Evolutionary conservation across 73 alveolate genomes (phyloP), one percentile per base, ranked within the genome.

Genomic region (Tetrahymena borealis): DNA sequence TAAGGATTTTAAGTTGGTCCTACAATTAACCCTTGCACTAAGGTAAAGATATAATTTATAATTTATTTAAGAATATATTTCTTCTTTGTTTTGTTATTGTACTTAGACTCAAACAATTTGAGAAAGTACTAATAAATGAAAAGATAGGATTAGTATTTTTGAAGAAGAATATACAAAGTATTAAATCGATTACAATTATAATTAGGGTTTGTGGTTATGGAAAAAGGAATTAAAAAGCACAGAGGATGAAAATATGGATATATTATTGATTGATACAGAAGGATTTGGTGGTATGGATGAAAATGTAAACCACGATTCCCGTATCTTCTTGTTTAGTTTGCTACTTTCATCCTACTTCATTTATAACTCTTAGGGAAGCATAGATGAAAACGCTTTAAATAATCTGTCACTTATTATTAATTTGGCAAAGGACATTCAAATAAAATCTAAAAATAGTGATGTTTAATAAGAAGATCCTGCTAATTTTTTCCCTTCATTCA

Each of bases 201-300:
- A 15, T 32, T 35, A 92, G 93, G 95, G 95, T 39, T 40, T 93
- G 4, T 93, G 95, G 95, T 39, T 93, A 10, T 93, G 95, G 95
- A 93, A 90, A 79, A 37, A 93, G 91, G 91, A 60, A 15, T 38
- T 93, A 11, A 18, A 93, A 39, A 97, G 97, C 32, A 96, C 97
- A 31, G 99, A 98, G 78, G 99, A 97, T 24, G 97, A 97, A 78
- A 95, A 97, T 32, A 91, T 96, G 94, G 97, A 95, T 38, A 96
- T 97, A 40, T 40, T 98, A 32, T 77, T 97, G 16, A 96, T 98
- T 7, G 99, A 97, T 94, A 96, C 99, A 32, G 99, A 98, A 96
- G 99, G 99, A 11, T 94, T 98, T n/a, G 99, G 99, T 16, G 99
- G 98, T 31, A 95, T 98, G 91, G 99, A 97, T 91, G 99, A 98